Conservation (phyloP, 306 rosid species). For the Vigna hirtella region DNA sequence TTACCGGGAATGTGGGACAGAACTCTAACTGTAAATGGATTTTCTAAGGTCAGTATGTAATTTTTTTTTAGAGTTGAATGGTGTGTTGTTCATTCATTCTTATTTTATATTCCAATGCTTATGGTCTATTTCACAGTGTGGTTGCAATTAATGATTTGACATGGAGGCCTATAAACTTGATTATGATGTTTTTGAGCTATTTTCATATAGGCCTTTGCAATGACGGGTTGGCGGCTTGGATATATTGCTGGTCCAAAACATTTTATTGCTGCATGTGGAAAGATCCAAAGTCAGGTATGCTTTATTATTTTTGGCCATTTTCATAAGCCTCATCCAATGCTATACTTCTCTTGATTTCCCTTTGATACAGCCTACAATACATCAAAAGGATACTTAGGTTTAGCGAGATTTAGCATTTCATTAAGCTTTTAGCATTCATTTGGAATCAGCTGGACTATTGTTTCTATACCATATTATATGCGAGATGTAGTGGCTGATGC, state of each 20-base stretch:
- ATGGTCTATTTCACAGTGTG: conserved; percentile 12
- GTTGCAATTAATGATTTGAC: conserved; percentile 11
- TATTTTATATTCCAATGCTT: conserved; percentile 10
- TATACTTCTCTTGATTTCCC: conserved; percentile 15
- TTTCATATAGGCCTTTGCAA: conserved; percentile 80
- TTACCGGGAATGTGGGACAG: conserved; percentile 98
- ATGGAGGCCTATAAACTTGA: conserved; percentile 17
- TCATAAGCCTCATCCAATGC: conserved; percentile 9
- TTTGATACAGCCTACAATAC: conserved; percentile 16
- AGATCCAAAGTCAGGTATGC: conserved; percentile 95
- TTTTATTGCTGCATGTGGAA: conserved; percentile 79
- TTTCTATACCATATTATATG: conserved; percentile 11
- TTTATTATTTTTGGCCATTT: conserved; percentile 19
- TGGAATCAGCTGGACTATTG: conserved; percentile 25
- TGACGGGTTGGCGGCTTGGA: conserved; percentile 99
- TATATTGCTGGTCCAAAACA: conserved; percentile 97
- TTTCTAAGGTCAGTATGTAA: conserved; percentile 75
- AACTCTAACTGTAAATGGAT: conserved; percentile 92
- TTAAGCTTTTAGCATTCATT: conserved; percentile 30
- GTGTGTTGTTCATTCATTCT: conserved; percentile 12
- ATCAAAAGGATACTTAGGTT: conserved; percentile 28
- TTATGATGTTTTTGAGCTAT: conserved; percentile 49
- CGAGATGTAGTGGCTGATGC: conserved; percentile 32
- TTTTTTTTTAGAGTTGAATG: conserved; percentile 3
- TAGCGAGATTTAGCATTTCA: conserved; percentile 19